A percentile compares a stretch with the other conserved stretches of the same genome.
Evolutionary conservation across 352 stramenopile genomes (phyloP).

Genomic region (Albugo laibachii): DNA sequence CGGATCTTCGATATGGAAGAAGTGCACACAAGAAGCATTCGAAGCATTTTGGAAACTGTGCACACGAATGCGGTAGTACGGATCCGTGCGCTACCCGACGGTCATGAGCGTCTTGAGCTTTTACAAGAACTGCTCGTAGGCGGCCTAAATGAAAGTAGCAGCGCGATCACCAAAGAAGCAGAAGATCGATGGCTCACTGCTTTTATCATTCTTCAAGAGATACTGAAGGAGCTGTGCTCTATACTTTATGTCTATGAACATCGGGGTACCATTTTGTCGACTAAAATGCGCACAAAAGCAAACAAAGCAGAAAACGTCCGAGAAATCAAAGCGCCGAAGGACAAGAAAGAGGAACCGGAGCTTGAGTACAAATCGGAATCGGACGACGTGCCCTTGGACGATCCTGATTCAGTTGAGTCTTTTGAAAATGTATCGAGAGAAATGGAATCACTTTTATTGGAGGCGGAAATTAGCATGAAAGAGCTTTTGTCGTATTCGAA

Average conservation of each 20-base stretch:
- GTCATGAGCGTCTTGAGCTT: conserved; percentile 18
- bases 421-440: too few species aligned
- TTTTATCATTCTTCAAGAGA: conserved; percentile 62
- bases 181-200: conserved; percentile 43
- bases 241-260: conserved; percentile 58
- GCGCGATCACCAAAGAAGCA: conserved; percentile 26
- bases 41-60: conserved; percentile 66
- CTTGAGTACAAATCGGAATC: too few species aligned
- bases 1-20: conserved; percentile 40
- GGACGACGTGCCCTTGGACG: too few species aligned
- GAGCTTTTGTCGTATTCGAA: too few species aligned
- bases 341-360: too few species aligned
- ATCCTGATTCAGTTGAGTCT: too few species aligned
- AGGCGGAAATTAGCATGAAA: too few species aligned
- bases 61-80: conserved; percentile 39
- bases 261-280: too few species aligned
- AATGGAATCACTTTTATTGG: too few species aligned
- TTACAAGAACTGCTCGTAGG: conserved; percentile 9
- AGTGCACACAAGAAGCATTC: conserved; percentile 16
- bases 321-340: too few species aligned
- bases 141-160: conserved; percentile 21
- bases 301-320: too few species aligned
- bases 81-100: conserved; percentile 34
- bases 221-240: conserved; percentile 70
- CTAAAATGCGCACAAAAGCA: too few species aligned